Base-by-base conservation (phyloP, 164 flowering plant genomes). In the Magnolia changhungtana region DNA sequence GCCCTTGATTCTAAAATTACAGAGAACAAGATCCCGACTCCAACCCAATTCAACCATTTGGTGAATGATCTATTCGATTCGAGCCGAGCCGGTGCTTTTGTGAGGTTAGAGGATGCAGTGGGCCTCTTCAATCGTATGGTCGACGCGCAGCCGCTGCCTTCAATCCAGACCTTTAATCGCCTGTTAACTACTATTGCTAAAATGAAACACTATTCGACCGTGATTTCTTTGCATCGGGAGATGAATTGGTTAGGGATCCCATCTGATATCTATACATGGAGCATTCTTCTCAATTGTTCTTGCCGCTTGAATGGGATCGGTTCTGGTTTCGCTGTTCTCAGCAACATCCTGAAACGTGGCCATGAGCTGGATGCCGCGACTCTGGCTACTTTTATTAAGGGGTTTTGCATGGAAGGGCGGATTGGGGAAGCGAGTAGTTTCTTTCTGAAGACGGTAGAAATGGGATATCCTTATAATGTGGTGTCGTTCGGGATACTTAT, bases 241-340 rank as follows among this genome's bases (percentile, higher is more conserved):
- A 63, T 77, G 75, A 16, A 11, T 8, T 23, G 64, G 10, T 8
- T 27, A 0, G 71, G 65, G 13, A 31, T 77, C 61, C 27, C 3
- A 45, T 27, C 68, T 1, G 50, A 69, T 74, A 4, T 45, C 8
- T 49, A 18, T 69, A 72, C 77, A 1, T 31, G 72, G 18, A 69
- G 8, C 50, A 71, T 71, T 2, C 13, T 82, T 59, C 52, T 78
- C 3, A 82, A 78, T 64, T 75, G 80, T 58, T 70, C 19, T 4
- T 72, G 72, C 20, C 24, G 27, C 3, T 37, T 37, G 45, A 37
- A 37, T 37, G 45, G 5, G 0, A 0, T 37, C 45, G 1, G 45
- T 37, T 37, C 1, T 1, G 45, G 45, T 37, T 37, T 37, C 6
- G 6, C 5, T 37, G 45, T 37, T 37, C 45, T 37, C 45, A 5